Conservation (phyloP, 2,329 filamentous ascomycete genomes). For the Cercospora sp. region DNA sequence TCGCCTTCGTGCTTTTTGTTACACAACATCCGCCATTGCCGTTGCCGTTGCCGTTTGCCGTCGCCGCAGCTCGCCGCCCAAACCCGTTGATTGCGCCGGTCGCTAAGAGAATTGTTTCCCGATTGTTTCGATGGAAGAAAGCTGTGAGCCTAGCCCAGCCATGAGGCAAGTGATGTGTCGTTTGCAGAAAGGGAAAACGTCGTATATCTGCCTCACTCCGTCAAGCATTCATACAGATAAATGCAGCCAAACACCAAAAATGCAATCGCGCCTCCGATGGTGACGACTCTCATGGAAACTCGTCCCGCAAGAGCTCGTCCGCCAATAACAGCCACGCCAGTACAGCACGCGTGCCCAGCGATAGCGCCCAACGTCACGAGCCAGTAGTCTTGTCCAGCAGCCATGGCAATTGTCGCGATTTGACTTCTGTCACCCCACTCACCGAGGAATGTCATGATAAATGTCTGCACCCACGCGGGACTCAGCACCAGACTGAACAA, state of each 20-base stretch:
- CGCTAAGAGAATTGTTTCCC: neutral
- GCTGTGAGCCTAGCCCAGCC: neutral
- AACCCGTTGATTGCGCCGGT: neutral
- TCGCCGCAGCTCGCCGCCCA: neutral
- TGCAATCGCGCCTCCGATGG: constrained; percentile 82
- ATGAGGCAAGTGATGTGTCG: neutral
- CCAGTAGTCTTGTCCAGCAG: constrained; percentile 97
- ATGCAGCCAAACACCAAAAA: constrained; percentile 91
- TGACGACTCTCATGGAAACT: constrained; percentile 95
- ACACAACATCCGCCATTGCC: too few relatives aligned
- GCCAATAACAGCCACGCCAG: constrained; percentile 85
- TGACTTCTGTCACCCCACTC: constrained; percentile 98
- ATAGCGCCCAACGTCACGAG: constrained; percentile 92
- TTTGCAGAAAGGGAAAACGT: neutral
- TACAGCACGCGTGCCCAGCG: constrained; percentile 84
- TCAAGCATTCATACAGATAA: constrained; percentile 70
- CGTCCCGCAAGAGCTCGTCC: constrained; percentile 88
- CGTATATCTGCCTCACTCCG: constrained; percentile 17
- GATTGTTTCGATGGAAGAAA: neutral
- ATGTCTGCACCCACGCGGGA: constrained; percentile 97
- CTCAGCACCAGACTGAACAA: constrained; percentile 84
- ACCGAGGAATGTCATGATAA: constrained; percentile 97
- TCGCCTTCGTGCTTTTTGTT: neutral
- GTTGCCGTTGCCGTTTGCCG: too few relatives aligned
- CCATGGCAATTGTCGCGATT: constrained; percentile 98